Evolutionary conservation across 805 yeast species (phyloP), one percentile per base, ranked within the genome.

Genomic region (Peterozyma xylosa): DNA sequence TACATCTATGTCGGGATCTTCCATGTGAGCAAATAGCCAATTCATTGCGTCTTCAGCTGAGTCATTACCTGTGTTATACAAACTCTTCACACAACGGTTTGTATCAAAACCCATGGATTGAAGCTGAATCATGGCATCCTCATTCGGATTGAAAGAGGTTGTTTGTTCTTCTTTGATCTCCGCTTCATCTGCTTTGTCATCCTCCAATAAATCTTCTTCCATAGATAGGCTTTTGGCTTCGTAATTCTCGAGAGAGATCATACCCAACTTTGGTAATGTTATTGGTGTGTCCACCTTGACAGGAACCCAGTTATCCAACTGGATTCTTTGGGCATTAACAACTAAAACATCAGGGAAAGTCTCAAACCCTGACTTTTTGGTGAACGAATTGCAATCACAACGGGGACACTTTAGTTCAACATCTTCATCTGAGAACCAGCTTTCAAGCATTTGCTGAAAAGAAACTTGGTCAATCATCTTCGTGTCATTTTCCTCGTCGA

Each of bases 11-110:
- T 77, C 84, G 1, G 80, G 58, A 59, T 87, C 96, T 18, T 90
- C 97, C 82, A 88, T 78, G 56, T 90, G 96, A 16, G 74, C 84
- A 56, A 93, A 82, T 5, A 93, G 58, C 96, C 97, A 87, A 53
- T 87, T 86, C 85, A 86, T 80, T 0, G 97, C 96, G 5, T 71
- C 71, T 50, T 91, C 97, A 0, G 58, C 49, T 37, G 61, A 66
- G 0, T 60, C 50, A 53, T 89, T 89, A 0, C 88, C 91, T 0
- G 96, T 87, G 16, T 75, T 64, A 52, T 70, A 82, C 33, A 91
- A 66, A 0, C 91, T 96, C 52, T 80, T 76, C 30, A 68, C 67
- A 37, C 82, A 70, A 40, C 91, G 72, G 17, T 73, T 70, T 42
- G 76, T 76, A 1, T 89, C 75, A 58, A 93, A 91, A n/a, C 99